Evolutionary conservation across 768 basidiomycete genomes (phyloP), one percentile per base, ranked within the genome.

Genomic region (Lactarius psammicola): DNA sequence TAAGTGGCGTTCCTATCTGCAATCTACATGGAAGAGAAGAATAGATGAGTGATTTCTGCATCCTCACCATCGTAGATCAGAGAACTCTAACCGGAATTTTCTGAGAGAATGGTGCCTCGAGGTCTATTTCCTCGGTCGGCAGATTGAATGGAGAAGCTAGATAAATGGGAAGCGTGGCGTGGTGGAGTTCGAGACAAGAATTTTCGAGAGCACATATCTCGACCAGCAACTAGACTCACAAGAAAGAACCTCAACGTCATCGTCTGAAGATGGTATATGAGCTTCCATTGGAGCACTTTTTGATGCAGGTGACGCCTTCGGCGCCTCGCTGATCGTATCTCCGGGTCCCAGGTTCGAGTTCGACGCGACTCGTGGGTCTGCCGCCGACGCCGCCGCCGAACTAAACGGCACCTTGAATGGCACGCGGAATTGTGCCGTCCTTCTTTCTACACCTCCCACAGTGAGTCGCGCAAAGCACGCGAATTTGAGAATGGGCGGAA

Each of bases 71-170:
- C 15, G 42, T 11, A 15, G 9, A 23, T 15, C 65, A 40, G 17
- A 61, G 36, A n/a, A 26, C 57, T 13, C 70, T 55, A 34, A 84
- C 82, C 1, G 78, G 76, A 17, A 84, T 72, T 64, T 83, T 83
- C 34, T 70, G 77, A 20, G 82, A 83, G 66, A 75, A 76, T 33
- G 67, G 69, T n/a, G 54, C 65, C 36, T 84, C 81, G 0, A 82
- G 72, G 56, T 80, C 75, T 15, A 79, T 69, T 28, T 74, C 51
- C 4, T 78, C 67, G 10, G 78, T 75, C 8, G 75, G 73, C 57
- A 67, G 36, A 77, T 40, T 23, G 72, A 68, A 15, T 64, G 55
- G 55, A 57, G 66, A 64, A 38, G 26, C 55, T 40, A 38, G 62
- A 33, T 40, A 34, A 60, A 33, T 17, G 20, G n/a, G 30, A 36